Conservation (phyloP, 805 yeast species). For the Tetrapisispora fleetii region DNA sequence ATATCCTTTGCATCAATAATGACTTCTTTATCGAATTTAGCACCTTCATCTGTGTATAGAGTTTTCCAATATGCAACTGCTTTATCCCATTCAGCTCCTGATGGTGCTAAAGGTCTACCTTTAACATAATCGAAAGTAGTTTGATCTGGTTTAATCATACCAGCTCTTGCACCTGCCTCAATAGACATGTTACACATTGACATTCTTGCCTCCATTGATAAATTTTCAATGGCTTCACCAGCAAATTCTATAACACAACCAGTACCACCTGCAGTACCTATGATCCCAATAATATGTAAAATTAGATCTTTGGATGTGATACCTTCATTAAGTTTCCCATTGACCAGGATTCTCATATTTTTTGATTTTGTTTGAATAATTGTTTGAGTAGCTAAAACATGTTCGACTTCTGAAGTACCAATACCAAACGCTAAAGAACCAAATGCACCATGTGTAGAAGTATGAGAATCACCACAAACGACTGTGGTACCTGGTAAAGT, state of each 20-base stretch:
- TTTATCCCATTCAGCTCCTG: slow-evolving; percentile 90
- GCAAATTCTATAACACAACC: slow-evolving; percentile 95
- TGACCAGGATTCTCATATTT: slow-evolving; percentile 83
- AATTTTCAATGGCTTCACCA: slow-evolving; percentile 82
- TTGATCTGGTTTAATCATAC: slow-evolving; percentile 96
- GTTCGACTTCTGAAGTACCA: slow-evolving; percentile 98
- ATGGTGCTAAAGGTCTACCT: slow-evolving; percentile 92
- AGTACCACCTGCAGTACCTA: slow-evolving; percentile 99
- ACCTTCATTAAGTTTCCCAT: slow-evolving; percentile 78
- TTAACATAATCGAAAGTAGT: slow-evolving; percentile 78
- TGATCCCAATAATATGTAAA: slow-evolving; percentile 87
- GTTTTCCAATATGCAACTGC: slow-evolving; percentile 89
- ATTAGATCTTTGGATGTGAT: slow-evolving; percentile 94
- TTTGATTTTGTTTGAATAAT: slow-evolving; percentile 89
- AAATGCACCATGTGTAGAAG: slow-evolving; percentile 98
- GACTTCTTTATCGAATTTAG: slow-evolving; percentile 78
- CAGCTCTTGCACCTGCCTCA: slow-evolving; percentile 99
- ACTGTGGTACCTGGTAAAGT: slow-evolving; percentile 98
- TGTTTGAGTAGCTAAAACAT: slow-evolving; percentile 96
- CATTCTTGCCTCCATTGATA: slow-evolving; percentile 97
- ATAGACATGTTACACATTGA: slow-evolving; percentile 98
- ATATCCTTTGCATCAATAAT: slow-evolving; percentile 73
- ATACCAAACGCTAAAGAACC: slow-evolving; percentile 97
- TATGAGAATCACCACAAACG: slow-evolving; percentile 98
- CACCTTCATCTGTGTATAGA: slow-evolving; percentile 80